phyloP scores from a whole-genome alignment of 306 rosid genomes.

The Quercus robur region DNA sequence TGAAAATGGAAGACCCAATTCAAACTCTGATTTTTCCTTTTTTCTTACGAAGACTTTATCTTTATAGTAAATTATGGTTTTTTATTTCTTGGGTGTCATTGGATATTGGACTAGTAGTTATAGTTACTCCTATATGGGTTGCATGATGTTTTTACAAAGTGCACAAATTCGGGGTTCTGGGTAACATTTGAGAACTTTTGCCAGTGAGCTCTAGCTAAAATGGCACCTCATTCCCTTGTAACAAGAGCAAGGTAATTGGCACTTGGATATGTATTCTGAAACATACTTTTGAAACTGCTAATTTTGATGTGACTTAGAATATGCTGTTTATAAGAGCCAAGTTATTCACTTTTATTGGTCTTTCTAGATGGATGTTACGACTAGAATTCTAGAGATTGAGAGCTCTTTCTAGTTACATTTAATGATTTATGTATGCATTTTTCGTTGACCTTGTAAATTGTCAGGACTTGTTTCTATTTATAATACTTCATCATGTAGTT shows the following conservation, averaged over 20 bases:
- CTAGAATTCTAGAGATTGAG: not conserved
- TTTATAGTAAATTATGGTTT: not conserved
- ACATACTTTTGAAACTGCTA: not conserved
- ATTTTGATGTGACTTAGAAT: not conserved
- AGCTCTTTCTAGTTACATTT: slow-evolving; percentile 1
- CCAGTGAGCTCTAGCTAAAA: no score
- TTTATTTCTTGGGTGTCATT: not conserved
- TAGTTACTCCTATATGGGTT: not conserved
- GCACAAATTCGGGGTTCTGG: not conserved
- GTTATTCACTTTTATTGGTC: not conserved
- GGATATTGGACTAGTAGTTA: not conserved
- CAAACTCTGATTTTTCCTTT: not conserved
- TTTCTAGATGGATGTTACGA: not conserved
- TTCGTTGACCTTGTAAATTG: not conserved
- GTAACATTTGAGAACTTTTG: not conserved
- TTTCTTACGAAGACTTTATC: not conserved
- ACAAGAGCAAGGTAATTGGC: not conserved
- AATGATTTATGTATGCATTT: not conserved
- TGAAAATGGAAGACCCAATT: not conserved
- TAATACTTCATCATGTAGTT: not conserved
- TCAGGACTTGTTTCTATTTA: not conserved
- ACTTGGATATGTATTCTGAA: not conserved
- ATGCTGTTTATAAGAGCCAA: not conserved
- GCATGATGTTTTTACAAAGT: not conserved
- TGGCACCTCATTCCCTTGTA: not conserved